Evolutionary conservation across 441 rosid genomes (phyloP), one percentile per base, ranked within the genome.

Genomic region (Mallotus japonicus): DNA sequence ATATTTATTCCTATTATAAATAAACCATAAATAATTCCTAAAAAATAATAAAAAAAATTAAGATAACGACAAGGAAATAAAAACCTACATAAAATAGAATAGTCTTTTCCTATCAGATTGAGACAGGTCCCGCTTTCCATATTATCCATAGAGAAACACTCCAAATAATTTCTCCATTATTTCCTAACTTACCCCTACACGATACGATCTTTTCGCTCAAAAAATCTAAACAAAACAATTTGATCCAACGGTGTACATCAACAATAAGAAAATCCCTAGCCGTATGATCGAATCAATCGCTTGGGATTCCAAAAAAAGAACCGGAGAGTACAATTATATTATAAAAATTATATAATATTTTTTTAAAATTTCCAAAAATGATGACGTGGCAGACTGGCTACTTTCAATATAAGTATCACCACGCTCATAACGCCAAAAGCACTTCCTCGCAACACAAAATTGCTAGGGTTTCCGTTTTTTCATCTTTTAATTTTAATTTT

Each of bases 301-400:
- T 62, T 17, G 28, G 57, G 60, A 6, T 34, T 62, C 57, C 64
- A 37, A 50, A 0, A 0, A 34, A 28, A 59, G 55, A 5, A 60
- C 20, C 0, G 14, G 28, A 42, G 7, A 8, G 9, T 42, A 42
- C 10, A 44, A 44, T 37, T 3, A 37, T 6, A 37, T 37, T 37
- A 37, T 37, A 37, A 4, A 3, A 37, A 37, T 37, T 37, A 4
- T 37, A 37, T 37, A 37, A 37, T 37, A 37, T 37, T 37, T 37
- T 37, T 37, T 37, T 3, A 4, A 3, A 34, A 37, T 37, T 37
- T 37, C 40, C 40, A 37, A 37, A 1, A 37, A 37, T 28, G 73
- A 20, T 50, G 85, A 88, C 87, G 88, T 88, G 92, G 87, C 87
- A 71, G 9, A 51, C 63, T 73, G 46, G 66, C 63, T 61, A 55